A percentile compares a stretch with the other conserved stretches of the same genome.
Evolutionary conservation across 345 rosid genomes (phyloP).

Genomic region (Eucalyptus marginata): DNA sequence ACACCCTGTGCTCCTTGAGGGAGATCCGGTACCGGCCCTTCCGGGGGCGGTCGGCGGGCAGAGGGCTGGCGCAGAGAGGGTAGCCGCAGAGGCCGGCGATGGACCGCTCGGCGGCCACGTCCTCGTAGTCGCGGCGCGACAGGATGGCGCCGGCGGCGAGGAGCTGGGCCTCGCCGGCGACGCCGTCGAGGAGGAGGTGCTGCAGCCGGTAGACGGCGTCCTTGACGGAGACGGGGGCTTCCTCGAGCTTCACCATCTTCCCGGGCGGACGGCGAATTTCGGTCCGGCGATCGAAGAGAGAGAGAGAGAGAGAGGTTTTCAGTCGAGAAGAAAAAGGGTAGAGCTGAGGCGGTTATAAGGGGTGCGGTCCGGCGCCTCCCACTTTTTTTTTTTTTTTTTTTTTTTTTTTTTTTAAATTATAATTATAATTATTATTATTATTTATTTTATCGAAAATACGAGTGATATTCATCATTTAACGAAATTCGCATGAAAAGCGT

Average conservation of each 20-base stretch:
- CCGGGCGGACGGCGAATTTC: not conserved
- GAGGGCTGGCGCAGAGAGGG: slow-evolving; percentile 38
- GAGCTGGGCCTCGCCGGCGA: slow-evolving; percentile 38
- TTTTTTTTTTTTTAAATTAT: no score
- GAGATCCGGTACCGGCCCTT: slow-evolving; percentile 63
- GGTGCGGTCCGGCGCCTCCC: not conserved
- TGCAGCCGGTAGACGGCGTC: slow-evolving; percentile 59
- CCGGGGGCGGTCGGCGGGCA: slow-evolving; percentile 35
- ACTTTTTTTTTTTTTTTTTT: no score
- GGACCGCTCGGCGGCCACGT: slow-evolving; percentile 62
- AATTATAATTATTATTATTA: no score
- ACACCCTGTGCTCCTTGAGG: slow-evolving; percentile 60
- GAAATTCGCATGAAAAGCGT: rapidly evolving
- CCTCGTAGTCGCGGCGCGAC: slow-evolving; percentile 57
- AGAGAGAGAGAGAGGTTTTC: not conserved
- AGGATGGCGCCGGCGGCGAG: slow-evolving; percentile 49
- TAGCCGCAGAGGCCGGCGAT: slow-evolving; percentile 58
- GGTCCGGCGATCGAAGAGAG: not conserved
- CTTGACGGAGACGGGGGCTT: slow-evolving; percentile 13
- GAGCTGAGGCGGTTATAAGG: not conserved
- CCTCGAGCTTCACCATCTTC: not conserved
- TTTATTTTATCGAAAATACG: no score
- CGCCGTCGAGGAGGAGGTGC: slow-evolving; percentile 48
- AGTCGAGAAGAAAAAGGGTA: not conserved
- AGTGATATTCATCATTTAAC: no score